Percentiles rank a stretch among this genome's conserved stretches.
Evolutionary conservation across 1,284 basidiomycete genomes (phyloP).

Genomic region (Trichosporon faecale): DNA sequence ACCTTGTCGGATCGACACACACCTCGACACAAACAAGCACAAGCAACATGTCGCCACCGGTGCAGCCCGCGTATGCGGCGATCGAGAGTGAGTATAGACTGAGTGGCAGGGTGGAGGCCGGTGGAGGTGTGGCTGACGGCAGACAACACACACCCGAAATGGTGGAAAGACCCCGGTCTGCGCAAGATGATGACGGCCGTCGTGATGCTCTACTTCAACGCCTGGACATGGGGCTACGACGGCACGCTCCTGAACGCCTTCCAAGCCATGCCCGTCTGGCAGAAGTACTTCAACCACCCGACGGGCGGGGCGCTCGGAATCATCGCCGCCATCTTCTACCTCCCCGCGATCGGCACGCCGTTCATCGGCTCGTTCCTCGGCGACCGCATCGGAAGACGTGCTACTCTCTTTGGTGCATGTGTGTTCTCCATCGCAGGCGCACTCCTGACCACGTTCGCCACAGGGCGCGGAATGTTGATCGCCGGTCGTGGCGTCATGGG

Average conservation of each 20-base stretch:
- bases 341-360: conserved; percentile 20
- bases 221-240: conserved; percentile 17
- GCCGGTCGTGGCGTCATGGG: conserved; percentile 16
- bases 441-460: conserved; percentile 51
- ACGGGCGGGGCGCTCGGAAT: conserved; percentile 21
- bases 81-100: background rate
- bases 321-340: conserved; percentile 25
- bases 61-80: background rate
- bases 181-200: conserved; percentile 8
- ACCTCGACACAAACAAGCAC: background rate
- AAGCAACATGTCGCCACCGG: background rate
- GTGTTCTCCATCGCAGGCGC: conserved; percentile 54
- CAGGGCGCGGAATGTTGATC: conserved; percentile 1
- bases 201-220: conserved; percentile 8
- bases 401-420: conserved; percentile 39
- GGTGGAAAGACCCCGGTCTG: conserved; percentile 23
- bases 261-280: conserved; percentile 18
- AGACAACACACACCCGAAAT: conserved; percentile 23
- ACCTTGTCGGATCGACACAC: background rate
- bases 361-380: conserved; percentile 33
- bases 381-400: conserved; percentile 42
- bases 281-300: conserved; percentile 23
- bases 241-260: conserved; percentile 18
- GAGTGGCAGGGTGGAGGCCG: background rate
- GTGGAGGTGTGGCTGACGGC: background rate